Evolutionary conservation across 179 eudicot genomes (phyloP), one percentile per base, ranked within the genome.

Genomic region (Beta corolliflora): DNA sequence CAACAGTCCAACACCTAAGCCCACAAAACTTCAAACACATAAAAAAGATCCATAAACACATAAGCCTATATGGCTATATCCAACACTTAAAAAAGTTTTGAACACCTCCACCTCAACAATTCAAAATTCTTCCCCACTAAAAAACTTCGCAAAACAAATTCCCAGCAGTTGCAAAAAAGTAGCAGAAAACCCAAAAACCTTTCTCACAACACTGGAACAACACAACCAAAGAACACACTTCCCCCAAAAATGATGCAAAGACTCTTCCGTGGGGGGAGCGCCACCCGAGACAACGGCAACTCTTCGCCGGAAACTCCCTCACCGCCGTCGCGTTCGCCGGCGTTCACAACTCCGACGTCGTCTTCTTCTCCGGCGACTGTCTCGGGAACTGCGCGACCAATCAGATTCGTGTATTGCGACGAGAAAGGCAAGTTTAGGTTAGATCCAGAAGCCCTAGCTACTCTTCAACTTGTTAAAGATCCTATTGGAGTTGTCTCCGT

Each of bases 401-500:
- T 94, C 19, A 87, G 98, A 61, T 88, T 96, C 64, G 94, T 96
- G 50, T 94, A 94, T 75, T 87, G 92, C 80, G 99, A 96, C 72
- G 97, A 94, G 7, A 90, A 89, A 54, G 98, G 99, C 0, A 91
- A 87, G 89, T 94, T 96, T 78, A 81, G 87, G 50, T 86, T 96
- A 84, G 99, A 96, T 85, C 95, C 98, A 1, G 98, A 93, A 85
- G 97, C 98, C 64, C 89, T 94, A 6, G 96, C 99, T 23, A 81
- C 86, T 60, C 93, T 96, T 41, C 97, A 94, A 80, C 92, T 94
- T 36, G 90, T 96, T 19, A 96, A 94, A 78, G 97, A 88, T 55
- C 98, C 98, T n/a, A 86, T 94, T 55, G 98, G 97, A 3, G 93
- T 96, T 54, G 97, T 94, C 75, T 91, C 99, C 15, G 99, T 96